Percentiles rank a stretch among this genome's conserved stretches.
phyloP scores from a whole-genome alignment of 2,329 filamentous ascomycete genomes.

The Pseudogymnoascus sp. region DNA sequence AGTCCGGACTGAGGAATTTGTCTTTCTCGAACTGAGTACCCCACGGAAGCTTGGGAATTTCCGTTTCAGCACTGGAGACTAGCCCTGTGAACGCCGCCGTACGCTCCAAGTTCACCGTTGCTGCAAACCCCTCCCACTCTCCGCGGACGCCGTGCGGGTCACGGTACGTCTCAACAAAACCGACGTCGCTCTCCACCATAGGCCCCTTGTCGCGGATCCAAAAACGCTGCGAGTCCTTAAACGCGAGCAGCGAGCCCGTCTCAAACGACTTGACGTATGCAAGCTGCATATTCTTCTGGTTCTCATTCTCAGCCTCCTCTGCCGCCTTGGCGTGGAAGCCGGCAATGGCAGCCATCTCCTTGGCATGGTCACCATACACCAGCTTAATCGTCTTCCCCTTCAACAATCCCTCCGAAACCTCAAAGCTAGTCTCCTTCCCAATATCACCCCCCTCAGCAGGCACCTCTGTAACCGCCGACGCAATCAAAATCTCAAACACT shows the following conservation, averaged over 20 bases:
- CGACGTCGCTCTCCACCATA: slow-evolving; percentile 70
- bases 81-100: slow-evolving; percentile 81
- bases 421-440: slow-evolving; percentile 55
- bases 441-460: slow-evolving; percentile 59
- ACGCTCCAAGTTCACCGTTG: slow-evolving; percentile 81
- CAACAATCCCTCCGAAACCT: slow-evolving; percentile 49
- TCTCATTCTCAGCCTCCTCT: slow-evolving; percentile 63
- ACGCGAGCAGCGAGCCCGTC: slow-evolving; percentile 64
- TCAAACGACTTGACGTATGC: slow-evolving; percentile 70
- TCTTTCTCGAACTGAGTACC: slow-evolving; percentile 86
- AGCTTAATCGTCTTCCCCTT: slow-evolving; percentile 62
- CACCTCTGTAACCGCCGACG: slow-evolving; percentile 54
- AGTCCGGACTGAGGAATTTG: slow-evolving; percentile 89
- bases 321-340: slow-evolving; percentile 60
- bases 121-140: slow-evolving; percentile 81
- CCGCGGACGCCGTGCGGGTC: slow-evolving; percentile 74
- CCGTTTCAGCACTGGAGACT: slow-evolving; percentile 67
- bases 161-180: slow-evolving; percentile 79
- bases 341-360: slow-evolving; percentile 62
- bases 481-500: slow-evolving; percentile 65
- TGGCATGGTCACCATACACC: slow-evolving; percentile 65
- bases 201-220: slow-evolving; percentile 82
- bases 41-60: slow-evolving; percentile 91
- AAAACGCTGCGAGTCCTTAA: slow-evolving; percentile 70
- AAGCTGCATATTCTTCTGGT: slow-evolving; percentile 62